Base-by-base conservation (phyloP, 495 filamentous ascomycete species). In the Xylaria longipes region DNA sequence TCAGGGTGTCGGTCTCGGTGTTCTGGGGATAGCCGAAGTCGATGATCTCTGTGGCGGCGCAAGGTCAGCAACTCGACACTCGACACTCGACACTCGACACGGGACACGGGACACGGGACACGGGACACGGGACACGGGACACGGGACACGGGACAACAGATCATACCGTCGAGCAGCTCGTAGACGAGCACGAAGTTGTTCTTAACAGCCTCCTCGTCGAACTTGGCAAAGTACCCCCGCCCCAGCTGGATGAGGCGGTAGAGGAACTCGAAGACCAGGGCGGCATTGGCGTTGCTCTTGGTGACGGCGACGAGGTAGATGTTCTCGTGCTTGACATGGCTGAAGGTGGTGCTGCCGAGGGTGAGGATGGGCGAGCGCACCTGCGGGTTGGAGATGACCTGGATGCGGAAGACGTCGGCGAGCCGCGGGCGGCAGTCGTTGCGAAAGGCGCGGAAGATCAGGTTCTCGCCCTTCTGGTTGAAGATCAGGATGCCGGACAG, bases 21-120 rank as follows among this genome's bases (percentile, higher is more conserved):
- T 98, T 98, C 80, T 99, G 97, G 64, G 97, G 97, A 80, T 99
- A 99, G 76, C 97, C 97, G 79, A 98, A 99, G 82, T 99, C 97
- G 77, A 99, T 89, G 75, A 99, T 97, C 83, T 99, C 96, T 98
- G 60, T 11, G 37, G 11, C 4, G 27, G 61, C 33, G n/a, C 39
- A 58, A 56, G 2, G 33, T 71, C 39, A 71, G 50, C 17, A n/a
- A n/a, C n/a, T n/a, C n/a, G n/a, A n/a, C n/a, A n/a, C n/a, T n/a
- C n/a, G n/a, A n/a, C n/a, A n/a, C n/a, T n/a, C n/a, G n/a, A n/a
- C n/a, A n/a, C n/a, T n/a, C n/a, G n/a, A n/a, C 37, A 37, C 29
- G 22, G 43, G 4, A 0, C 4, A 41, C 31, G 12, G 56, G 15
- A 22, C 25, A 68, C 8, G 37, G 5, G 6, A 31, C 6, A 17